Evolutionary conservation across 495 filamentous ascomycete species (phyloP), one percentile per base, ranked within the genome.

Genomic region (Penicillium roqueforti): DNA sequence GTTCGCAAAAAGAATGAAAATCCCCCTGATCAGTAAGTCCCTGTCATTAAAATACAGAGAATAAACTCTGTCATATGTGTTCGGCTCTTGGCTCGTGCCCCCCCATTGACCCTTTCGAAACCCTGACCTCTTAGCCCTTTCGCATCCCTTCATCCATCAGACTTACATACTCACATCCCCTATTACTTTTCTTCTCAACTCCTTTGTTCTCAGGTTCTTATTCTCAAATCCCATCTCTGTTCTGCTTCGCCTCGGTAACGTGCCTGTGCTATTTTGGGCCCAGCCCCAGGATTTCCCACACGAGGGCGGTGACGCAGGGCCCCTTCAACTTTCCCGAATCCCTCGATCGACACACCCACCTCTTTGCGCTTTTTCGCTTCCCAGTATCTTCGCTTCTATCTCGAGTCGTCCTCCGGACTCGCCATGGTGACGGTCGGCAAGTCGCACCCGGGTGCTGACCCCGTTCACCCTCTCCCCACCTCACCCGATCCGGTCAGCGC

Each of bases 361-460:
- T 20, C 40, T 34, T 45, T 36, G 47, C 47, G 53, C 41, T 55
- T 22, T 20, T 49, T 20, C 43, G 26, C 23, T 39, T 37, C 36
- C 36, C 37, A 26, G 31, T 19, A 36, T 11, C 6, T 41, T 22
- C 16, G 42, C 46, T 20, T 20, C 31, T 50, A 28, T 59, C 56
- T 32, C 48, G 47, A 57, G 59, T 51, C 50, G 20, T 37, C 40
- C 16, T 46, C 18, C 36, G 48, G 49, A 45, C 51, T 60, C 59
- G 65, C 61, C 50, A 77, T 75, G 72, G 68, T 75, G 56, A 76
- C 74, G 39, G 50, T 52, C 46, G 71, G 68, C 42, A 78, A 71
- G 48, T 70, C 75, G 58, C 73, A 74, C 52, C 62, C 71, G 38
- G 68, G 63, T 48, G 55, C 67, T 42, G 73, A 72, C 49, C 56